These are phyloP conservation scores for Tritrichomonas musculus DNA, from an alignment of 208 protist genomes.

Conservation along the genomic window DNA sequence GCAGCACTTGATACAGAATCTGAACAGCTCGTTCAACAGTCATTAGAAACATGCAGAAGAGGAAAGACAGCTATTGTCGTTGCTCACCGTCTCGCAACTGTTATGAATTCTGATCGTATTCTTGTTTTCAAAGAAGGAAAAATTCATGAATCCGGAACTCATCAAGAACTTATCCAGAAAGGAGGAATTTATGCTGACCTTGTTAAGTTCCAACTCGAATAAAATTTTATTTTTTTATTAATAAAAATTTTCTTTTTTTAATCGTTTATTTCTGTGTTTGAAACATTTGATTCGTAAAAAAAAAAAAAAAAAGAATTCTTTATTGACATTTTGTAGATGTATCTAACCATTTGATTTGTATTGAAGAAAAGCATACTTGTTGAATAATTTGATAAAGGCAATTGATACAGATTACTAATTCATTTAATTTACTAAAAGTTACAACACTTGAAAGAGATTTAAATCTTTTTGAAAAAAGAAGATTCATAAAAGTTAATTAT, in stretches of 20 bases:
- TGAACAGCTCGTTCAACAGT: slow-evolving; percentile 69
- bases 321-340: no score
- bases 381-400: no score
- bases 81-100: slow-evolving; percentile 77
- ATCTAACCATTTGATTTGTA: no score
- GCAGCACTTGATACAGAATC: slow-evolving; percentile 70
- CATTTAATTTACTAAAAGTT: no score
- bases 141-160: slow-evolving; percentile 49
- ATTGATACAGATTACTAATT: no score
- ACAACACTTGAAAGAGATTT: no score
- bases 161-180: slow-evolving; percentile 33
- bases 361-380: no score
- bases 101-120: slow-evolving; percentile 53
- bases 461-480: no score
- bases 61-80: slow-evolving; percentile 70
- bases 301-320: no score
- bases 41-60: slow-evolving; percentile 64
- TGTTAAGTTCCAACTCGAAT: slow-evolving; percentile 19
- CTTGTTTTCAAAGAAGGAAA: slow-evolving; percentile 46
- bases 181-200: neutral
- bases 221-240: neutral
- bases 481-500: no score
- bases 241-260: neutral
- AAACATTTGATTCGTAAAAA: no score
- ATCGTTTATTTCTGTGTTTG: neutral